phyloP scores from a whole-genome alignment of 164 flowering plant genomes.

The Liriodendron chinense region DNA sequence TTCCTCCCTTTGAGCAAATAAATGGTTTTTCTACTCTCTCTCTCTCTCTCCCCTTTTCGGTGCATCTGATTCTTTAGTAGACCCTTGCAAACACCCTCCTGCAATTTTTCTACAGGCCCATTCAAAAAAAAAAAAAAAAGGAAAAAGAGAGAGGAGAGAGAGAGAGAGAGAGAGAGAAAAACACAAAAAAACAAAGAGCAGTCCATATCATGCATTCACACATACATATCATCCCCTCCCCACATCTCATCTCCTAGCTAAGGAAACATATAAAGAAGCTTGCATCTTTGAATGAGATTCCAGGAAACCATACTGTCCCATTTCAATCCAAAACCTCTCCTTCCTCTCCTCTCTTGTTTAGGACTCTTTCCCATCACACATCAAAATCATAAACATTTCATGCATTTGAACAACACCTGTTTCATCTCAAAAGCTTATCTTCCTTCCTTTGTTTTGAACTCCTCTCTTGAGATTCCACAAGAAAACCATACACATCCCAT shows the following conservation, averaged over 20 bases:
- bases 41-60: constrained; percentile 15
- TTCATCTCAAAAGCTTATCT: not conserved
- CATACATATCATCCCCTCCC: not conserved
- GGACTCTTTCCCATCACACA: not conserved
- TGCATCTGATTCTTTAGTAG: constrained; percentile 5
- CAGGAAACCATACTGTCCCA: not conserved
- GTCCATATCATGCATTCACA: not conserved
- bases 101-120: not conserved
- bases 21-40: constrained; percentile 28
- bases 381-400: not conserved
- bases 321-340: not conserved
- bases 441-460: not conserved
- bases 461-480: not conserved
- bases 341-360: not conserved
- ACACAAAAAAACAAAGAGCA: not conserved
- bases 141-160: no score
- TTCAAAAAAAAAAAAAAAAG: no score
- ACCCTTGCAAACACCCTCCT: constrained; percentile 10
- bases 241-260: not conserved
- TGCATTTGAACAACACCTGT: not conserved
- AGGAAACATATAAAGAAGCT: not conserved
- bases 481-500: not conserved
- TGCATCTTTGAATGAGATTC: not conserved
- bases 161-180: no score
- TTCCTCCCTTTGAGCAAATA: constrained; percentile 37